A percentile compares a stretch with the other conserved stretches of the same genome.
phyloP scores from a whole-genome alignment of 2,329 filamentous ascomycete species.

The Tolypocladium album region DNA sequence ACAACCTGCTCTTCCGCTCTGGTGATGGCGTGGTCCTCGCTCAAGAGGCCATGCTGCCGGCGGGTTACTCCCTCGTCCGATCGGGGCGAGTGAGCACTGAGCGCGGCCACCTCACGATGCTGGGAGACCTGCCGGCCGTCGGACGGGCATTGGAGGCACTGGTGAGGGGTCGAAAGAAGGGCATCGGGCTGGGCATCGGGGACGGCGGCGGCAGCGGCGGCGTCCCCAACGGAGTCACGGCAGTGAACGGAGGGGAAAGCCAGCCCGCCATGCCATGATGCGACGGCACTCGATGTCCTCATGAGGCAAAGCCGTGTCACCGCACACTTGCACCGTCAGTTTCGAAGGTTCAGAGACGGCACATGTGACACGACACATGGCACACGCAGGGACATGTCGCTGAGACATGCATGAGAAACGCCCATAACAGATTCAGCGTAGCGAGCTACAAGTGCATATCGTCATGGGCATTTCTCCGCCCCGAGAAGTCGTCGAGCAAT shows the following conservation, averaged over 20 bases:
- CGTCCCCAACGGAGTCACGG: background rate
- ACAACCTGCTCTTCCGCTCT: conserved; percentile 74
- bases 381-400: background rate
- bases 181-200: conserved; percentile 53
- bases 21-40: conserved; percentile 87
- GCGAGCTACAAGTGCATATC: background rate
- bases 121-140: conserved; percentile 76
- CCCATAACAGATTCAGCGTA: background rate
- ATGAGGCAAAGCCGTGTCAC: background rate
- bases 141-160: conserved; percentile 64
- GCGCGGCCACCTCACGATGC: conserved; percentile 74
- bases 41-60: conserved; percentile 72
- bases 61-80: conserved; percentile 63
- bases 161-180: conserved; percentile 53
- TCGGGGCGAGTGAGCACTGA: conserved; percentile 71
- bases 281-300: background rate
- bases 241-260: background rate
- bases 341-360: background rate
- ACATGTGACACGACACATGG: background rate
- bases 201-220: background rate
- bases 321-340: background rate
- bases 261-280: background rate
- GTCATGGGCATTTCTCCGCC: background rate
- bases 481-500: background rate
- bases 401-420: background rate